These are phyloP conservation scores for Phtheirospermum japonicum DNA, from an alignment of 257 asterid genomes.

Conservation along the genomic window DNA sequence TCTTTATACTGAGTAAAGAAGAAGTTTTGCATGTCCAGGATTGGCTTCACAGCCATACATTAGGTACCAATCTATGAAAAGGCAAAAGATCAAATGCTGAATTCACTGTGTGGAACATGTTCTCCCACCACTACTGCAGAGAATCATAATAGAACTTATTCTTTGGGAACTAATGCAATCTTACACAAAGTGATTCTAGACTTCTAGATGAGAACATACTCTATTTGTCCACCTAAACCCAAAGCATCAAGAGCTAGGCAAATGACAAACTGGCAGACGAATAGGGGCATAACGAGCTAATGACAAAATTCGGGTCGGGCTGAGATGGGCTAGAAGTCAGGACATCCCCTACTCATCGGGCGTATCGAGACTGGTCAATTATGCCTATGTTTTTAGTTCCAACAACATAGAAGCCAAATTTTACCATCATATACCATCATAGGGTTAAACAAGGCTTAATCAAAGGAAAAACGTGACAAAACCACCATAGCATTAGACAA, in stretches of 20 bases:
- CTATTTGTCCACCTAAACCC: conserved; percentile 1
- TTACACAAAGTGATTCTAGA: not conserved
- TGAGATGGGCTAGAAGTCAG: no score
- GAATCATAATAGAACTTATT: not conserved
- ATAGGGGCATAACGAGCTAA: no score
- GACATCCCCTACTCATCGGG: no score
- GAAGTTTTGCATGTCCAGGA: no score
- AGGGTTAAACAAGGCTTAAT: no score
- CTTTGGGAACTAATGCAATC: not conserved
- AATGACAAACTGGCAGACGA: not conserved
- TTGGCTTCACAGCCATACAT: not conserved
- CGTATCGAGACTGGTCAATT: no score
- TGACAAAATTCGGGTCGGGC: not conserved
- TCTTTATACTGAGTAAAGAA: no score
- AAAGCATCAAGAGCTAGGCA: not conserved
- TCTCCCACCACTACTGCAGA: conserved; percentile 1
- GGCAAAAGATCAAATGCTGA: not conserved
- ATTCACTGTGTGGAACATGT: not conserved
- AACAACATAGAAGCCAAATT: no score
- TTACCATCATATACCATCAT: no score
- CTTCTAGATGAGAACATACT: not conserved
- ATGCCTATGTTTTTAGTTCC: no score
- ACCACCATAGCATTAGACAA: no score
- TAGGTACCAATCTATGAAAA: not conserved
- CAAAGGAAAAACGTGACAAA: no score